These are phyloP conservation scores for Phanerochaete sordida DNA, from an alignment of 768 basidiomycete species.

Conservation along the genomic window DNA sequence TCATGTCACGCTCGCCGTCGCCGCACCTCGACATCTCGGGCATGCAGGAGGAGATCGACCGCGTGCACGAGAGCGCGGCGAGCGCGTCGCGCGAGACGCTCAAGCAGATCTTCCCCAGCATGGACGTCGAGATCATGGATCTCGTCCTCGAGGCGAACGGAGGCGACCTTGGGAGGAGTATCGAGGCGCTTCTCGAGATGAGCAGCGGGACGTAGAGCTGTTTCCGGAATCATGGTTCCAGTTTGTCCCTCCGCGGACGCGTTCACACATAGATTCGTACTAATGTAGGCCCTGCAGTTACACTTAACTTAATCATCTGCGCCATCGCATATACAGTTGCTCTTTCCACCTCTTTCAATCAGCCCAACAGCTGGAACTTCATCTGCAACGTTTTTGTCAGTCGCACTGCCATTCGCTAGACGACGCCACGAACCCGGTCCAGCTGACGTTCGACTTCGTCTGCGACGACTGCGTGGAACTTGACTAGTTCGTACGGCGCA, in stretches of 20 bases:
- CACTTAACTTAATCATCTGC: neutral
- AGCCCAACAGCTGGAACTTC: neutral
- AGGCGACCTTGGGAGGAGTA: slow-evolving; percentile 86
- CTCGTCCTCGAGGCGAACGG: slow-evolving; percentile 88
- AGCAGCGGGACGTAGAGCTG: slow-evolving; percentile 27
- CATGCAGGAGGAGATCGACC: slow-evolving; percentile 75
- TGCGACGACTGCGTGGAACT: neutral
- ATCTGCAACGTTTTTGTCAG: no score
- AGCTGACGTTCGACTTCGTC: neutral
- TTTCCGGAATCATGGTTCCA: neutral
- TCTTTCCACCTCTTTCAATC: neutral
- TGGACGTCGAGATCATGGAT: slow-evolving; percentile 82
- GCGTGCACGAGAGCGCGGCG: slow-evolving; percentile 68
- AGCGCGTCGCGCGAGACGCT: slow-evolving; percentile 74
- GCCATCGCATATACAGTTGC: neutral
- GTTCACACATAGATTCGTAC: neutral
- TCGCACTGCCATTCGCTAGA: neutral
- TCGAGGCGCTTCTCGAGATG: slow-evolving; percentile 83
- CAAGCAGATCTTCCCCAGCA: slow-evolving; percentile 81
- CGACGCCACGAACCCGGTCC: neutral
- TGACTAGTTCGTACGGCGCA: neutral
- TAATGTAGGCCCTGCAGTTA: neutral
- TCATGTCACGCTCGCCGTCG: slow-evolving; percentile 67
- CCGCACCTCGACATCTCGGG: slow-evolving; percentile 66
- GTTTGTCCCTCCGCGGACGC: neutral